Base-by-base conservation (phyloP, 2,329 filamentous ascomycete genomes). In the Arthrocladium fulminans region DNA sequence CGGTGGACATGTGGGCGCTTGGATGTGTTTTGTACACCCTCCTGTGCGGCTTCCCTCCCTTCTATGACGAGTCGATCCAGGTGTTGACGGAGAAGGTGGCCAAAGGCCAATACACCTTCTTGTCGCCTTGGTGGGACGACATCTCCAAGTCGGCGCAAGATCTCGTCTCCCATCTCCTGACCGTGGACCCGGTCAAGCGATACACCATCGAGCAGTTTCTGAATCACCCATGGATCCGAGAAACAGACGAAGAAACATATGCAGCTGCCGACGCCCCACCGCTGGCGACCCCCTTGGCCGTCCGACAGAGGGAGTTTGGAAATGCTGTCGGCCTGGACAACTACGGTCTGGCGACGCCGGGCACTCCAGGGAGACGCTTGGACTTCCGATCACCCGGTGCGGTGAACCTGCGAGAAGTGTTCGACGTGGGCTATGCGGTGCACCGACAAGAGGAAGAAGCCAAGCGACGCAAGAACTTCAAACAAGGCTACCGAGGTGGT, bases 61-160 rank as follows among this genome's bases (percentile, higher is more conserved):
- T 98, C 68, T 60, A 98, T 66, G 92, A 98, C 59, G 92, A 98
- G 70, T 95, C 88, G 61, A 97, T 98, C 57, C 88, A 95, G 62
- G 84, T 94, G 0, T 78, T 98, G 52, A 97, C 92, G 1, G 90
- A 98, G 64, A 98, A 98, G 74, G 92, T 98, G 15, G 92, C 92
- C 24, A 84, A 86, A 61, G 92, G 92, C 42, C 88, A 97, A 69
- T 98, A 92, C 65, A 97, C 92, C 0, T 98, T 98, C 72, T 71
- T 98, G 37, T 97, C 90, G 2, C 92, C 92, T 0, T 98, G 92
- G 92, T 98, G 92, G 92, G 92, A 98, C 58, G 89, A 96, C 50
- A 97, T 98, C 53, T 96, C 90, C 52, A 88, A 92, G 65, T 83
- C 87, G 2, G 92, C 92, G 0, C 88, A 97, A 65, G 90, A 98